Conservation (phyloP, 306 rosid genomes). For the Crataegus laevigata region DNA sequence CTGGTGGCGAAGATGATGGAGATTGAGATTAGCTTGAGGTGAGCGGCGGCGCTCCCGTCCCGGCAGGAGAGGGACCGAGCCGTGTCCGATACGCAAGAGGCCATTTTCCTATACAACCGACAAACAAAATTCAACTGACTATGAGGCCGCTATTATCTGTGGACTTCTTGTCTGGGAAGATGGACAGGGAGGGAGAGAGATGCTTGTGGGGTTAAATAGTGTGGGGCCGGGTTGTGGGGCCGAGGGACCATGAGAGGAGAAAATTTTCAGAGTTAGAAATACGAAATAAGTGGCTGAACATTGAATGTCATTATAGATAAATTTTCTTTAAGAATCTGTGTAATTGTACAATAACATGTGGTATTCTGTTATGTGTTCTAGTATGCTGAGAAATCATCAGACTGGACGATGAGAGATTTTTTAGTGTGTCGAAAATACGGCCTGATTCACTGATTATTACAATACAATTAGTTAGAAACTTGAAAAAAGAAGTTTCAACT, state of each 20-base stretch:
- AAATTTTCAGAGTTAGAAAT: too few relatives aligned
- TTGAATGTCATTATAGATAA: too few relatives aligned
- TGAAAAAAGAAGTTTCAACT: too few relatives aligned
- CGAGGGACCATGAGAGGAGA: background rate
- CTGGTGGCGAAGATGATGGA: slow-evolving; percentile 70
- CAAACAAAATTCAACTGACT: background rate
- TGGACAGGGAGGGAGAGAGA: background rate
- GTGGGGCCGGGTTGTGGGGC: background rate
- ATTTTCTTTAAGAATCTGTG: too few relatives aligned
- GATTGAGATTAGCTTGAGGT: slow-evolving; percentile 56
- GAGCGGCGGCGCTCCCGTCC: slow-evolving; percentile 54
- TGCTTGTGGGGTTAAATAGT: background rate
- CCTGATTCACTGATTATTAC: fast-evolving
- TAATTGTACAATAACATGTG: too few relatives aligned
- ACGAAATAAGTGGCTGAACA: fast-evolving
- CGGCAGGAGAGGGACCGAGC: slow-evolving; percentile 46
- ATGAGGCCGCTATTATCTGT: background rate
- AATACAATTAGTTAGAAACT: too few relatives aligned
- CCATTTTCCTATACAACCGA: slow-evolving; percentile 23
- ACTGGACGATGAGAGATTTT: too few relatives aligned
- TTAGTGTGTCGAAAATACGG: too few relatives aligned
- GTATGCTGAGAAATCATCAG: fast-evolving
- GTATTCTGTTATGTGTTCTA: fast-evolving
- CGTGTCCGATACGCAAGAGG: slow-evolving; percentile 37
- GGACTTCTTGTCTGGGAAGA: background rate